phyloP scores from a whole-genome alignment of 1,139 yeast species.

The Groenewaldozyma sp. region DNA sequence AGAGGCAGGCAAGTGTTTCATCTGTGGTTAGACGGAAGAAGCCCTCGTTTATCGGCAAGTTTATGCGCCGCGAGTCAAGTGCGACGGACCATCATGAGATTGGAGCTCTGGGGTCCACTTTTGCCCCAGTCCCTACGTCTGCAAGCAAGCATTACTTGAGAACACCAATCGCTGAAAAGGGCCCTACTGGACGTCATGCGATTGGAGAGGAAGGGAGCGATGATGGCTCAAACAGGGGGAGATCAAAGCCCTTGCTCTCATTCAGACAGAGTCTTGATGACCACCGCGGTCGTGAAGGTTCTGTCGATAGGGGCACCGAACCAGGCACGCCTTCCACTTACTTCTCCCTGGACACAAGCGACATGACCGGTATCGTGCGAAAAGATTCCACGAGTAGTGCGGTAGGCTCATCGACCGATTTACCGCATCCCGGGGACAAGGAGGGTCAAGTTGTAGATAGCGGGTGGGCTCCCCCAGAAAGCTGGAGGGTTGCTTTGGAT shows the following conservation, averaged over 20 bases:
- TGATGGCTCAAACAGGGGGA: conserved; percentile 5
- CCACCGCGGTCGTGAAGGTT: neutral
- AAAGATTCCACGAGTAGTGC: neutral
- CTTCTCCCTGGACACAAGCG: conserved; percentile 1
- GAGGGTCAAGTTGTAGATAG: neutral
- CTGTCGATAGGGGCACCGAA: neutral
- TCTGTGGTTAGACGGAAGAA: conserved; percentile 16
- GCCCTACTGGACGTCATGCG: too few relatives aligned
- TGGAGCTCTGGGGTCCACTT: too few relatives aligned
- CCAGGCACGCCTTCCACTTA: neutral
- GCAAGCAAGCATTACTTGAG: too few relatives aligned
- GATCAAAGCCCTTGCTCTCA: conserved; percentile 3
- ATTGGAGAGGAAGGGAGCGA: conserved; percentile 1
- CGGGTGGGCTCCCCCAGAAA: conserved; percentile 64
- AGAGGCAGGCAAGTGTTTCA: conserved; percentile 9
- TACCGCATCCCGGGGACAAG: neutral
- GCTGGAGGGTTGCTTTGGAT: conserved; percentile 51
- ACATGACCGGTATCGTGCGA: conserved; percentile 2
- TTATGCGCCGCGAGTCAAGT: conserved; percentile 21
- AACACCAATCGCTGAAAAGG: too few relatives aligned
- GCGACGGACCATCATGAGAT: too few relatives aligned
- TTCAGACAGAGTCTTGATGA: neutral
- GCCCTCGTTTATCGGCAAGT: conserved; percentile 19
- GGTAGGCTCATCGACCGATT: neutral
- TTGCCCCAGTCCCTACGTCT: too few relatives aligned